Evolutionary conservation across 1,284 basidiomycete species (phyloP).

Genomic region (Irpex lacteus): DNA sequence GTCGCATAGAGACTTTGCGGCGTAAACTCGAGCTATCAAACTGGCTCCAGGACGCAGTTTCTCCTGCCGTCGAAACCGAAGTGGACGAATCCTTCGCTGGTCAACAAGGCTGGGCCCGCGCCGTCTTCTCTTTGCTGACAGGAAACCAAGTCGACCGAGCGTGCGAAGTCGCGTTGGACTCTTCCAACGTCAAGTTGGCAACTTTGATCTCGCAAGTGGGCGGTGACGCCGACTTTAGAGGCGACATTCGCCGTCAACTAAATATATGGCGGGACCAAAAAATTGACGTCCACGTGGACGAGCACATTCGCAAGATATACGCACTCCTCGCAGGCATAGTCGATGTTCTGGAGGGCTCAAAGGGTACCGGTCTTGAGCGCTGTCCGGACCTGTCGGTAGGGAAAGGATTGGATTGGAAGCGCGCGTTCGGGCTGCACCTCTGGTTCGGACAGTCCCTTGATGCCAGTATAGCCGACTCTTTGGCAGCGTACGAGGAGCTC

Average conservation of each 20-base stretch:
- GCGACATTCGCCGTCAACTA: slow-evolving; percentile 78
- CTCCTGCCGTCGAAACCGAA: slow-evolving; percentile 73
- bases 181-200: slow-evolving; percentile 82
- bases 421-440: slow-evolving; percentile 86
- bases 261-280: slow-evolving; percentile 82
- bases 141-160: slow-evolving; percentile 89
- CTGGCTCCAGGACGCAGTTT: slow-evolving; percentile 83
- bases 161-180: slow-evolving; percentile 72
- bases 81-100: slow-evolving; percentile 50
- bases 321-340: slow-evolving; percentile 83
- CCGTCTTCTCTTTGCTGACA: slow-evolving; percentile 78
- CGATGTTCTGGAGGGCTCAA: slow-evolving; percentile 59
- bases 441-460: slow-evolving; percentile 87
- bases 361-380: slow-evolving; percentile 53
- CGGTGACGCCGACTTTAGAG: slow-evolving; percentile 75
- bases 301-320: slow-evolving; percentile 79
- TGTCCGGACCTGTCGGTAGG: slow-evolving; percentile 70
- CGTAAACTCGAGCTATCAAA: slow-evolving; percentile 82
- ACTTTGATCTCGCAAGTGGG: slow-evolving; percentile 91
- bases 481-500: slow-evolving; percentile 64
- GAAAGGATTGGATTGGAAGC: slow-evolving; percentile 92
- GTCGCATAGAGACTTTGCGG: slow-evolving; percentile 62
- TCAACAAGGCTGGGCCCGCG: slow-evolving; percentile 38
- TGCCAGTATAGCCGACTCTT: slow-evolving; percentile 67
- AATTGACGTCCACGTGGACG: slow-evolving; percentile 69